Conservation (phyloP, 2,329 filamentous ascomycete species). For the Knufia fluminis region DNA sequence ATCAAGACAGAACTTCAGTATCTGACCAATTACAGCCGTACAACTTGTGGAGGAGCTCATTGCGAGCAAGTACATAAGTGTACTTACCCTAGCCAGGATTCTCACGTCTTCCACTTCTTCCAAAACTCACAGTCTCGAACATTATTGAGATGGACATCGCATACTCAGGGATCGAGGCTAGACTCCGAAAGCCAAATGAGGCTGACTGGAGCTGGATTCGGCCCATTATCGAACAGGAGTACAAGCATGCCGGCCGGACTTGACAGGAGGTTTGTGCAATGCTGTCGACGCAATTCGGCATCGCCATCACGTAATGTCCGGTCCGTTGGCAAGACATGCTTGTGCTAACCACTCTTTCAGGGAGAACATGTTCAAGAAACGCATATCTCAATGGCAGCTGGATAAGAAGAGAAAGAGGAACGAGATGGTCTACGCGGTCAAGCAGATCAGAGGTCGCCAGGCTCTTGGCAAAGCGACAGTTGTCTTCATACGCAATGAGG, state of each 20-base stretch:
- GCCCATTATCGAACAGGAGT: background rate
- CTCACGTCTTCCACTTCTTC: too few relatives aligned
- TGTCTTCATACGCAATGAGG: background rate
- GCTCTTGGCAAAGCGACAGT: background rate
- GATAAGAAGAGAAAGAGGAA: slow-evolving; percentile 3
- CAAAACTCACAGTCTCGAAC: too few relatives aligned
- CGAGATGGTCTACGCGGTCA: background rate
- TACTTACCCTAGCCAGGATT: too few relatives aligned
- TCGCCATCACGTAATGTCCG: background rate
- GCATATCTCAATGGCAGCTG: background rate
- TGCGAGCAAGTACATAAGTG: too few relatives aligned
- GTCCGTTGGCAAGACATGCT: background rate
- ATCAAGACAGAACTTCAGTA: too few relatives aligned
- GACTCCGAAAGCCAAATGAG: background rate
- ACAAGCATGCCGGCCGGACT: slow-evolving; percentile 3
- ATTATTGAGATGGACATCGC: too few relatives aligned
- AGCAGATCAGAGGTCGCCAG: background rate
- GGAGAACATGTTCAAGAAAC: slow-evolving; percentile 2
- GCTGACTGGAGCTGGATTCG: background rate
- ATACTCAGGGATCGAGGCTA: background rate
- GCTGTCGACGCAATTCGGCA: background rate
- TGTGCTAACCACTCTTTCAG: background rate
- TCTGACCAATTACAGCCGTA: too few relatives aligned
- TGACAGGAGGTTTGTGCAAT: background rate
- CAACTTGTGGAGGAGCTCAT: too few relatives aligned